Base-by-base conservation (phyloP, 1,139 yeast genomes). In the Yamadazyma kanchanaburiensis region DNA sequence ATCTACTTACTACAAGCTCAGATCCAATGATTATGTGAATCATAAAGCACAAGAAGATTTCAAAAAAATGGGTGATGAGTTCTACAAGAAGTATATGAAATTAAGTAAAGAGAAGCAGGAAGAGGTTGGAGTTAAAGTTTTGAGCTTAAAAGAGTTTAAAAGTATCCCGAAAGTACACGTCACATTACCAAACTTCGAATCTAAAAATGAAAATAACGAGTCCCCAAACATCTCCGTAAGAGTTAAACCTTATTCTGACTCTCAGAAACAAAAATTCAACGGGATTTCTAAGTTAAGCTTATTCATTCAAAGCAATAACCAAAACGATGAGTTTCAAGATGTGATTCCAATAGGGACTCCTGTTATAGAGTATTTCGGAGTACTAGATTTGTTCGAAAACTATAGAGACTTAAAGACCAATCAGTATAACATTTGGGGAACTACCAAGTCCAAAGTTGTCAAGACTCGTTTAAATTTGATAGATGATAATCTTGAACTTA, bases 351-450 rank as follows among this genome's bases (percentile, higher is more conserved):
- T 65, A 27, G 75, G 72, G 19, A 70, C 79, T 2, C 65, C 75
- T 4, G 57, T 88, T 3, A 64, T 74, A 21, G 91, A 86, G 45
- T 71, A 78, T 39, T 55, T 78, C 9, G 97, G 97, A 6, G 94
- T 85, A 39, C 54, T 88, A 5, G 81, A 79, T 44, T 64, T 74
- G 29, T 78, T 78, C 40, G 66, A 68, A 14, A 74, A 73, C 42
- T 89, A 88, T 51, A 68, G 74, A 20, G 51, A 57, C 6, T 85
- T 86, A 43, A 67, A 76, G 7, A 64, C 78, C 31, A 91, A 89
- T 52, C 95, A 87, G 49, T 89, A 87, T 52, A 58, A 77, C 38
- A 55, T 73, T n/a, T 77, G 88, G 74, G 96, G 96, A 0, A 77
- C 87, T 12, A 80, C 94, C 9, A 88, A 88, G 48, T 91, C 94